Conservation (phyloP, 345 rosid genomes). For the Eucalyptus urophylla region DNA sequence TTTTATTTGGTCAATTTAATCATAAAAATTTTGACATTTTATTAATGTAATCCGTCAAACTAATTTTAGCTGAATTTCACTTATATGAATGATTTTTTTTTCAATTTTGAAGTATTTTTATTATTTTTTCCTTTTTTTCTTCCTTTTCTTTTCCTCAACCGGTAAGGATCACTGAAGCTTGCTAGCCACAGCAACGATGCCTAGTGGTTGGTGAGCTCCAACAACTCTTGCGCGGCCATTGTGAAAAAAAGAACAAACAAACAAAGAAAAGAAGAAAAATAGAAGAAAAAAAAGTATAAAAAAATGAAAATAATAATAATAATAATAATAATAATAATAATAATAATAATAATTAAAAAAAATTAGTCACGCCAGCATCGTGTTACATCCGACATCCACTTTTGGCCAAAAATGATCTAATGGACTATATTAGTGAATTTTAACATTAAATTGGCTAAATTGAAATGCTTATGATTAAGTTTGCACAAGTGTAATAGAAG, state of each 20-base stretch:
- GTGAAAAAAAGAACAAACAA: no score
- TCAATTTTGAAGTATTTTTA: background rate
- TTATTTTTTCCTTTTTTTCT: background rate
- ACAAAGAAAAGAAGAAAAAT: no score
- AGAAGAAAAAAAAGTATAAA: no score
- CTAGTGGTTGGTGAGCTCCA: background rate
- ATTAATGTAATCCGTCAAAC: fast-evolving
- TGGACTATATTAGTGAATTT: background rate
- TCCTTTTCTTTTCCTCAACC: fast-evolving
- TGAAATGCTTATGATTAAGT: background rate
- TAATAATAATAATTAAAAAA: no score
- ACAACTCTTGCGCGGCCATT: fast-evolving
- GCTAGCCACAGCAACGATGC: fast-evolving
- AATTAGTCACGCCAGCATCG: fast-evolving
- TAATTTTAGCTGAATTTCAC: background rate
- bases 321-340: no score
- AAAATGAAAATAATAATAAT: background rate
- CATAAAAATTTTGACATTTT: no score
- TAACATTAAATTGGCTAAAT: background rate
- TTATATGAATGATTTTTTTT: no score
- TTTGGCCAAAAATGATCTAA: background rate
- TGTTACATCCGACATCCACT: fast-evolving
- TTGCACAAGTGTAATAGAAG: fast-evolving
- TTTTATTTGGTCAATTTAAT: background rate
- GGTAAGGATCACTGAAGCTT: fast-evolving